These are phyloP conservation scores for Mycosarcoma maydis DNA, from an alignment of 1,284 basidiomycete genomes.

Conservation along the genomic window DNA sequence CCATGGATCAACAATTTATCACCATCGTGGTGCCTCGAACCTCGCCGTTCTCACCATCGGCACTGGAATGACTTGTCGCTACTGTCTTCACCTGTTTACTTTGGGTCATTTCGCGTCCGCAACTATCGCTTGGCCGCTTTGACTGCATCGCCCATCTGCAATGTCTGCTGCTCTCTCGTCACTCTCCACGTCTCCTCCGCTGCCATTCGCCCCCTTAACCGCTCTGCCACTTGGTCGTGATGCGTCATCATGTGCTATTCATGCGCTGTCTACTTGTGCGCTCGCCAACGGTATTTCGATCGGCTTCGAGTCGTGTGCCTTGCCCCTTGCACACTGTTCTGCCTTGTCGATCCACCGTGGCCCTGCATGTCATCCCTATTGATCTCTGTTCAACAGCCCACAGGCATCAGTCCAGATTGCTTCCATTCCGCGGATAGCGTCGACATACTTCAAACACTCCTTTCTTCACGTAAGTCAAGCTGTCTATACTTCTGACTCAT, in stretches of 20 bases:
- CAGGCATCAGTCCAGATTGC: constrained; percentile 14
- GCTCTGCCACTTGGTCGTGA: constrained; percentile 1
- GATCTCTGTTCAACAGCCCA: not conserved
- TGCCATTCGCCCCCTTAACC: too few species aligned
- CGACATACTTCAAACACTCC: constrained; percentile 8
- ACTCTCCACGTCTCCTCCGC: too few species aligned
- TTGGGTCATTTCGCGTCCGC: too few species aligned
- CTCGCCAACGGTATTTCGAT: constrained; percentile 1
- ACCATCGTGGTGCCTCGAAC: not conserved
- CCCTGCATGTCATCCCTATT: constrained; percentile 1
- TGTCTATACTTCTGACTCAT: constrained; percentile 8
- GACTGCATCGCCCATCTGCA: constrained; percentile 7
- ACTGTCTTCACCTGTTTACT: too few species aligned
- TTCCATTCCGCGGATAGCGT: constrained; percentile 8
- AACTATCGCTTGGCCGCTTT: constrained; percentile 1
- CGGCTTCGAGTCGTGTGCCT: constrained; percentile 12
- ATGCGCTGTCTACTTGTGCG: constrained; percentile 25
- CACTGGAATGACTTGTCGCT: too few species aligned
- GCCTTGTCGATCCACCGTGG: constrained; percentile 10
- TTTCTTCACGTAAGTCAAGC: not conserved
- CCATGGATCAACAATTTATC: too few species aligned
- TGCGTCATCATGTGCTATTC: constrained; percentile 4
- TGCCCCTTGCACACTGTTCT: constrained; percentile 11
- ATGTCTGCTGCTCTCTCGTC: constrained; percentile 14
- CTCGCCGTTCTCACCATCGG: too few species aligned